Base-by-base conservation (phyloP, 768 basidiomycete species). In the Neoboletus subvelutipes region DNA sequence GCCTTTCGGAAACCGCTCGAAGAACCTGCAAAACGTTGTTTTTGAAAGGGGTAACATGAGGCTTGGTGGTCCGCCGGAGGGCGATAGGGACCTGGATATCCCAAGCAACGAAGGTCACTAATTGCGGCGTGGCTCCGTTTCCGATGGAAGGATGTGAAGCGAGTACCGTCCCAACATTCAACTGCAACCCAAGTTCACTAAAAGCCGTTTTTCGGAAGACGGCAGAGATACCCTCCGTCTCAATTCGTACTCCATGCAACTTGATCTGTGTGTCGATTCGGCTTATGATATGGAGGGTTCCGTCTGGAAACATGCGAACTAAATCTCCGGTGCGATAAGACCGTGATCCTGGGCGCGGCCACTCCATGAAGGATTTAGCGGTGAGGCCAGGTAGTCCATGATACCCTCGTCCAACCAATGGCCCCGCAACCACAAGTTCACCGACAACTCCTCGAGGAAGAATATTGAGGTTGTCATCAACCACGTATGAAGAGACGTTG, bases 241-340 rank as follows among this genome's bases (percentile, higher is more conserved):
- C 81, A 20, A 82, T 81, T n/a, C 81, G 78, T 20, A 82, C 79
- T 26, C 81, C 81, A 37, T 78, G 74, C 39, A 80, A 62, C 65
- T 82, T 82, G 63, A 82, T 77, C 55, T 82, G 81, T 7, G 76
- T 75, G 60, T 82, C 81, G 47, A 78, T 78, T 28, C 81, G 75
- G 33, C 81, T 80, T 15, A 80, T 67, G 54, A 82, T 80, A 56
- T 81, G 78, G 26, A 82, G 61, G 7, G 78, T 76, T 18, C 67
- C 71, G 55, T 82, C 79, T 1, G 79, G 77, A 68, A 80, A 75
- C 77, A 82, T 80, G 33, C 80, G 74, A 34, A 67, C 79, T 54
- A 82, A 62, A 57, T 82, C 81, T 11, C 81, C 81, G 1, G 81
- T 82, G 20, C 78, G 72, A 64, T 82, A 82, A 13, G 75, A 74